Conservation (phyloP, 2,329 filamentous ascomycete genomes). For the Byssoonygena ceratinophila region DNA sequence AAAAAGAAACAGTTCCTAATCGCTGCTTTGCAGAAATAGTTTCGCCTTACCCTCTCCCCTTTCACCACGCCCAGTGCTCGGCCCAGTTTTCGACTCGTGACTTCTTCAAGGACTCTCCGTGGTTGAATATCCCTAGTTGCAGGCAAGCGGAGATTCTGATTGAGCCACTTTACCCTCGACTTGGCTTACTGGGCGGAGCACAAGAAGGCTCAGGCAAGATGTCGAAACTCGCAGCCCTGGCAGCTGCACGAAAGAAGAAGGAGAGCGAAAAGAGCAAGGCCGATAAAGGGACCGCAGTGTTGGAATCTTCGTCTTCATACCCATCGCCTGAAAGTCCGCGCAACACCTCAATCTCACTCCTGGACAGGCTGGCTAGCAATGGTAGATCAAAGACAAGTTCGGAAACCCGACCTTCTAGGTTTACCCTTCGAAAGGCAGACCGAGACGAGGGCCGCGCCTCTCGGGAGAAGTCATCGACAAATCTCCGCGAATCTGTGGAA, state of each 20-base stretch:
- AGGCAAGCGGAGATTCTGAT: slow-evolving; percentile 55
- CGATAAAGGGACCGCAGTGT: slow-evolving; percentile 1
- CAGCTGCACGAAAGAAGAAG: slow-evolving; percentile 76
- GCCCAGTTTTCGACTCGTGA: slow-evolving; percentile 40
- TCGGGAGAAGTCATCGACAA: neutral
- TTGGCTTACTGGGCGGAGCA: slow-evolving; percentile 69
- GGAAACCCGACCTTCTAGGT: slow-evolving; percentile 1
- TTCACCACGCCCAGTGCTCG: slow-evolving; percentile 11
- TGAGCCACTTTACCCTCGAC: slow-evolving; percentile 47
- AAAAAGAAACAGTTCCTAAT: slow-evolving; percentile 6
- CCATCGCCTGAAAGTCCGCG: slow-evolving; percentile 17
- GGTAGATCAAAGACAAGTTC: slow-evolving; percentile 17
- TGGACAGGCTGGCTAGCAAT: slow-evolving; percentile 31
- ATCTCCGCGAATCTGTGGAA: neutral
- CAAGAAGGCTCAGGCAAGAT: slow-evolving; percentile 54
- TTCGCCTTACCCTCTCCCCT: slow-evolving; percentile 5
- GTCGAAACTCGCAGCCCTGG: slow-evolving; percentile 84
- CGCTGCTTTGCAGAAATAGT: neutral
- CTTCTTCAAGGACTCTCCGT: slow-evolving; percentile 77
- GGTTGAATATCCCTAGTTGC: slow-evolving; percentile 61
- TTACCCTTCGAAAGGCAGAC: slow-evolving; percentile 8
- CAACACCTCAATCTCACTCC: slow-evolving; percentile 26
- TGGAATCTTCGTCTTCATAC: neutral
- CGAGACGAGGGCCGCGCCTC: neutral
- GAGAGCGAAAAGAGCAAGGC: slow-evolving; percentile 48